Evolutionary conservation across 2,329 filamentous ascomycete genomes (phyloP), one percentile per base, ranked within the genome.

Genomic region (Aspergillus hortae): DNA sequence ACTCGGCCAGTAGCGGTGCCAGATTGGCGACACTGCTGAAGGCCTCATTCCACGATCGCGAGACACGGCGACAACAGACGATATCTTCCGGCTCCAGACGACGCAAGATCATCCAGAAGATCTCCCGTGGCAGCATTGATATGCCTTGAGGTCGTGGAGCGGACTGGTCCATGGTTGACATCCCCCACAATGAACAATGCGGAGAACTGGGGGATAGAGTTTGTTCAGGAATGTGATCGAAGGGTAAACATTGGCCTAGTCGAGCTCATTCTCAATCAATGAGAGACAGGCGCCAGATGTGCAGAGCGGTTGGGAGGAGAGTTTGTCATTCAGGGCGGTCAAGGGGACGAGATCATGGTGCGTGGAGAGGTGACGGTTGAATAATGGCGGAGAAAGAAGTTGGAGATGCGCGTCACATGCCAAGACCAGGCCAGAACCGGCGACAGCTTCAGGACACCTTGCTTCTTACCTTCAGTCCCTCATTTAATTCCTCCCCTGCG

Each of bases 31-130:
- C 67, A 49, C 77, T 74, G 41, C 74, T 73, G 57, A 86, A 83
- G 7, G 77, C 76, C 12, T 65, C 61, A 33, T 74, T 64, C 74
- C 81, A 82, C 9, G 66, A 62, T 36, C 68, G 74, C 15, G 76
- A 83, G 33, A 85, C 77, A 19, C 74, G 74, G 46, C 80, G 81
- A 61, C 76, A 80, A 44, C 74, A 68, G 14, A 85, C 62, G 48
- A 77, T 67, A 55, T 84, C 81, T 15, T 61, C 67, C 2, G 82
- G 74, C 1, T 76, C 65, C 14, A 87, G 71, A 56, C 78, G 64
- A 2, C 61, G 69, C 33, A 80, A 53, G 49, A 86, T 68, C 45
- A 83, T 72, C 53, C 83, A 71, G 58, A 86, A 84, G 44, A 86
- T 63, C 48, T 84, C 81, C 58, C 77, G 75, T n/a, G 83, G 82